These are phyloP conservation scores for Skeletonema menzelii DNA, from an alignment of 108 stramenopile species.

Conservation along the genomic window DNA sequence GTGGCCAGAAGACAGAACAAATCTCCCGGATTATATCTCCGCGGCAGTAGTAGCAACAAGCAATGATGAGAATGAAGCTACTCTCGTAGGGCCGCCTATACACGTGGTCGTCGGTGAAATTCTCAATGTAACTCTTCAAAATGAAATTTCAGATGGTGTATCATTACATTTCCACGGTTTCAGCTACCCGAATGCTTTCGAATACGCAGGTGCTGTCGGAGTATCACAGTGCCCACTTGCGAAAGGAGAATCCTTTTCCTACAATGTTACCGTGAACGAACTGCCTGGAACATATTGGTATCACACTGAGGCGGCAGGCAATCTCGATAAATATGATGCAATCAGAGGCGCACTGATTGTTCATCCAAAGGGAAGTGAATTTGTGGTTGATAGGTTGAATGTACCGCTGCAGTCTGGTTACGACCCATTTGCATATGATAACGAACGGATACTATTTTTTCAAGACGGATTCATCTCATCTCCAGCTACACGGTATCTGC, in stretches of 20 bases:
- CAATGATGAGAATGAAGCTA: background rate
- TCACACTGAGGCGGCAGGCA: slow-evolving; percentile 5
- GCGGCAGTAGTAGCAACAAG: background rate
- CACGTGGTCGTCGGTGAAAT: slow-evolving; percentile 18
- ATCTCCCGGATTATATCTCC: background rate
- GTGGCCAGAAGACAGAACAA: background rate
- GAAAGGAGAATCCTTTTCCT: slow-evolving; percentile 1
- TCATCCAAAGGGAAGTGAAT: slow-evolving; percentile 20
- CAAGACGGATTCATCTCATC: slow-evolving; percentile 16
- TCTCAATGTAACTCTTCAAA: slow-evolving; percentile 8
- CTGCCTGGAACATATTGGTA: slow-evolving; percentile 19
- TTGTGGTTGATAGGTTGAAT: slow-evolving; percentile 13
- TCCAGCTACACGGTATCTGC: background rate
- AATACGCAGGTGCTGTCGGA: slow-evolving; percentile 24
- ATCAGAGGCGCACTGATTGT: slow-evolving; percentile 31
- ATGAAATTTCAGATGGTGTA: slow-evolving; percentile 12
- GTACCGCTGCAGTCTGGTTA: background rate
- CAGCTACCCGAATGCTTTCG: background rate
- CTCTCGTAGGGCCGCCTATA: slow-evolving; percentile 25
- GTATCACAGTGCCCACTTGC: slow-evolving; percentile 33
- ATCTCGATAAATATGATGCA: slow-evolving; percentile 4
- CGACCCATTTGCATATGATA: slow-evolving; percentile 7
- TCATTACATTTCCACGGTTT: slow-evolving; percentile 33
- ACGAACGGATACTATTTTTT: slow-evolving; percentile 35
- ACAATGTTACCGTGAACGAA: slow-evolving; percentile 21